Percentiles rank a stretch among this genome's conserved stretches.
These are phyloP conservation scores for Sanghuangporus sanghuang DNA, from an alignment of 1,284 basidiomycete species.

Conservation along the genomic window DNA sequence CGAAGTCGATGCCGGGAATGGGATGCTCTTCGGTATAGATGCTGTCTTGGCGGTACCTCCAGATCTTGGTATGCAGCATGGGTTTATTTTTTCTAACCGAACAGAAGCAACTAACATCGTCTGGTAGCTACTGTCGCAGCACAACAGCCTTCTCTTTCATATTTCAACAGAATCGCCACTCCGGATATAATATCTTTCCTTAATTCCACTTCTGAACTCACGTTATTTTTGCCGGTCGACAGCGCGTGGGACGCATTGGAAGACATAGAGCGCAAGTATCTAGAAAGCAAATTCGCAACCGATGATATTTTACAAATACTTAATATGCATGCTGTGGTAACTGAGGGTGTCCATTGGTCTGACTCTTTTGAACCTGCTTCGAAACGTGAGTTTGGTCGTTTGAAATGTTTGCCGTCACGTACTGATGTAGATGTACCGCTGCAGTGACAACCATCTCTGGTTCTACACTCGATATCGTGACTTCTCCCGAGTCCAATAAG, in stretches of 20 bases:
- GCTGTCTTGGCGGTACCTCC: slow-evolving; percentile 74
- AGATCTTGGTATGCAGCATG: slow-evolving; percentile 57
- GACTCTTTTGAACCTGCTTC: slow-evolving; percentile 50
- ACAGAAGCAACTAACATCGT: not conserved
- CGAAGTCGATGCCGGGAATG: slow-evolving; percentile 61
- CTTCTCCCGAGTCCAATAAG: slow-evolving; percentile 39
- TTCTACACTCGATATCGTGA: slow-evolving; percentile 54
- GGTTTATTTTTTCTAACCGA: not conserved
- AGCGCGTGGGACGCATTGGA: slow-evolving; percentile 68
- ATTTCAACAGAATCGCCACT: slow-evolving; percentile 65
- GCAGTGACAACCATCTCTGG: slow-evolving; percentile 73
- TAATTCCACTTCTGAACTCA: slow-evolving; percentile 67
- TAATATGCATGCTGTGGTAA: slow-evolving; percentile 66
- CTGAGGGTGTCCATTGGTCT: slow-evolving; percentile 56
- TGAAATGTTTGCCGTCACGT: slow-evolving; percentile 2
- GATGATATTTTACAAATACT: slow-evolving; percentile 77
- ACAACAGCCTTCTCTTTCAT: slow-evolving; percentile 57
- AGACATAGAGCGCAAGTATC: slow-evolving; percentile 72
- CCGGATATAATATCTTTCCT: slow-evolving; percentile 49
- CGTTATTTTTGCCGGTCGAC: slow-evolving; percentile 87
- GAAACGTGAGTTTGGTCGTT: slow-evolving; percentile 43
- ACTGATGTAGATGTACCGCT: not conserved
- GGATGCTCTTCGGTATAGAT: slow-evolving; percentile 73
- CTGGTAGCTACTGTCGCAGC: slow-evolving; percentile 51
- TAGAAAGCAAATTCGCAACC: slow-evolving; percentile 80